These are phyloP conservation scores for Rhodotorula mucilaginosa DNA, from an alignment of 1,284 basidiomycete genomes.

Conservation along the genomic window DNA sequence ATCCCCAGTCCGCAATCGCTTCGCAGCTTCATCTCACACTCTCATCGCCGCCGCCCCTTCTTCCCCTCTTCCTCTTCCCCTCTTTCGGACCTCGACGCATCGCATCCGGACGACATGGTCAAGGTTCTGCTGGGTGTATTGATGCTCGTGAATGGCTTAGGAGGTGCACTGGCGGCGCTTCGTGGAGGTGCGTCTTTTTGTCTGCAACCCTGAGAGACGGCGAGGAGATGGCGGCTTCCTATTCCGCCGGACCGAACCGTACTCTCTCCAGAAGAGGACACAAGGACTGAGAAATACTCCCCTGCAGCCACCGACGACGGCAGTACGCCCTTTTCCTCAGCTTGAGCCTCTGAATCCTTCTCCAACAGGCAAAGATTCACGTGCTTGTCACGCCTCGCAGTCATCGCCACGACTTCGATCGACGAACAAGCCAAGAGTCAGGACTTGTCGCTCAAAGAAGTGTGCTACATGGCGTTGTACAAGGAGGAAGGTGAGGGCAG, in stretches of 20 bases:
- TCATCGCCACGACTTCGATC: neutral
- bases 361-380: too few relatives aligned
- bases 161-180: neutral
- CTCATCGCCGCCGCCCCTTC: neutral
- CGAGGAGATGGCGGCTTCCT: too few relatives aligned
- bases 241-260: too few relatives aligned
- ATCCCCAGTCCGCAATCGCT: neutral
- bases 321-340: too few relatives aligned
- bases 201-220: too few relatives aligned
- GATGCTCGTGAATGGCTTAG: neutral
- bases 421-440: neutral
- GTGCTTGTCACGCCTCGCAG: neutral
- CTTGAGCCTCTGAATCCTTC: too few relatives aligned
- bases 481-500: neutral
- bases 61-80: neutral
- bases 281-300: neutral
- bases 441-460: slow-evolving; percentile 2
- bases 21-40: neutral
- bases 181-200: too few relatives aligned
- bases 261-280: too few relatives aligned
- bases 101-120: neutral
- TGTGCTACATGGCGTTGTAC: slow-evolving; percentile 6
- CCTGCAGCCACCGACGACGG: too few relatives aligned
- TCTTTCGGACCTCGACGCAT: neutral
- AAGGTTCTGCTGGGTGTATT: neutral